Conservation (phyloP, 345 rosid genomes). For the Litchi chinensis region DNA sequence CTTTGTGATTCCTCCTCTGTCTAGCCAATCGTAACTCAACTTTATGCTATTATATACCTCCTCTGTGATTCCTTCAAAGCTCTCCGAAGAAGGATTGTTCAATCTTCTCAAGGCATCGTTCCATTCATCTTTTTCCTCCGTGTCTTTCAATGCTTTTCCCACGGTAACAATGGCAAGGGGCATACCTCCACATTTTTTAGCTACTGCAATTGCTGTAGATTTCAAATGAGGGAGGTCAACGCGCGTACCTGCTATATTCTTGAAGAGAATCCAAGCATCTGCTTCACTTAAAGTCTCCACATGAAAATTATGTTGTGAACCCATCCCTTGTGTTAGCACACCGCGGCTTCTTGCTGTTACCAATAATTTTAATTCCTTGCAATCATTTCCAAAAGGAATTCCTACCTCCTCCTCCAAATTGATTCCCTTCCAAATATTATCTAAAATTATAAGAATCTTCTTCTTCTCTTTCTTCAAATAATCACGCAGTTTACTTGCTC, state of each 20-base stretch:
- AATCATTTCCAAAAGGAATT: not conserved
- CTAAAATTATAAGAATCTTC: not conserved
- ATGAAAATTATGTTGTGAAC: not conserved
- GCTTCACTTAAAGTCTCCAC: not conserved
- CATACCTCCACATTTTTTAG: conserved; percentile 7
- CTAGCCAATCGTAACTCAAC: not conserved
- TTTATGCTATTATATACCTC: not conserved
- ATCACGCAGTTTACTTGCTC: not conserved
- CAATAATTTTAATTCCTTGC: conserved; percentile 1
- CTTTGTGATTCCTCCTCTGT: too few relatives aligned
- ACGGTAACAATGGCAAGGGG: conserved; percentile 7
- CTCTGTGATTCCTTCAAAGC: not conserved
- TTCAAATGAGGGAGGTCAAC: not conserved
- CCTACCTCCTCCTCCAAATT: conserved; percentile 2
- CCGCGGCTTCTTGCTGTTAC: conserved; percentile 1
- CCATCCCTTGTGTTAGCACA: conserved; percentile 1
- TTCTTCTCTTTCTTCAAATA: not conserved
- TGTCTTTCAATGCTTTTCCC: conserved; percentile 2
- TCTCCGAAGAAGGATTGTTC: not conserved
- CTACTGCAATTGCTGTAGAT: not conserved
- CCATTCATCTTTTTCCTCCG: not conserved
- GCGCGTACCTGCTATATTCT: not conserved
- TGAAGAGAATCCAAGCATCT: conserved; percentile 12
- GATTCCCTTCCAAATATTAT: not conserved
- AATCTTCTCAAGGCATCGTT: not conserved